These are phyloP conservation scores for Poteriospumella lacustris DNA, from an alignment of 108 stramenopile species.

Conservation along the genomic window DNA sequence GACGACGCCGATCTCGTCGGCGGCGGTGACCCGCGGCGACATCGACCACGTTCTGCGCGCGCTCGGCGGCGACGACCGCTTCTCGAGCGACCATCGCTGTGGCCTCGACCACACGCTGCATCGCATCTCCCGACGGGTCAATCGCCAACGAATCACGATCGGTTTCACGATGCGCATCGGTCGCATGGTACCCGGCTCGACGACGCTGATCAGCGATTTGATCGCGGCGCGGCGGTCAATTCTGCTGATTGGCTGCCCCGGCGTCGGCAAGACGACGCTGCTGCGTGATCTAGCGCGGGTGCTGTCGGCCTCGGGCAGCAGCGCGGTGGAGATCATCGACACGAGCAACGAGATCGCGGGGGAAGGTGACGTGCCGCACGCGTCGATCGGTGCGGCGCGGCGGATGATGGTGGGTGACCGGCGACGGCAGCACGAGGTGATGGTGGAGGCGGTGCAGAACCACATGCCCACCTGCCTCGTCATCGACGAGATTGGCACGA, in stretches of 20 bases:
- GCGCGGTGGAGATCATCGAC: slow-evolving; percentile 55
- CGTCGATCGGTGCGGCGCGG: slow-evolving; percentile 53
- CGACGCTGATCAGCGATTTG: slow-evolving; percentile 52
- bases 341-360: slow-evolving; percentile 67
- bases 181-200: slow-evolving; percentile 47
- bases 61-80: too few relatives aligned
- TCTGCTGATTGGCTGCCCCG: slow-evolving; percentile 31
- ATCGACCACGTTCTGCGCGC: too few relatives aligned
- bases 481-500: slow-evolving; percentile 62
- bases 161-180: slow-evolving; percentile 59
- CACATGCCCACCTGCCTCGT: slow-evolving; percentile 63
- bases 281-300: slow-evolving; percentile 50
- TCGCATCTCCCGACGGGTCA: slow-evolving; percentile 36
- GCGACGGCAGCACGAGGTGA: slow-evolving; percentile 48
- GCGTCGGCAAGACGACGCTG: slow-evolving; percentile 46
- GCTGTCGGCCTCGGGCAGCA: slow-evolving; percentile 41
- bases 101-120: not conserved
- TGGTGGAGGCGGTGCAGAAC: slow-evolving; percentile 68
- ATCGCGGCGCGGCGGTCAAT: not conserved
- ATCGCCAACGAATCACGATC: not conserved
- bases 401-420: slow-evolving; percentile 59
- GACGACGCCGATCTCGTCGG: too few relatives aligned
- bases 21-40: too few relatives aligned
- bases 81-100: not conserved
- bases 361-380: slow-evolving; percentile 55